Conservation (phyloP, 495 filamentous ascomycete genomes). For the Tuber borchii region DNA sequence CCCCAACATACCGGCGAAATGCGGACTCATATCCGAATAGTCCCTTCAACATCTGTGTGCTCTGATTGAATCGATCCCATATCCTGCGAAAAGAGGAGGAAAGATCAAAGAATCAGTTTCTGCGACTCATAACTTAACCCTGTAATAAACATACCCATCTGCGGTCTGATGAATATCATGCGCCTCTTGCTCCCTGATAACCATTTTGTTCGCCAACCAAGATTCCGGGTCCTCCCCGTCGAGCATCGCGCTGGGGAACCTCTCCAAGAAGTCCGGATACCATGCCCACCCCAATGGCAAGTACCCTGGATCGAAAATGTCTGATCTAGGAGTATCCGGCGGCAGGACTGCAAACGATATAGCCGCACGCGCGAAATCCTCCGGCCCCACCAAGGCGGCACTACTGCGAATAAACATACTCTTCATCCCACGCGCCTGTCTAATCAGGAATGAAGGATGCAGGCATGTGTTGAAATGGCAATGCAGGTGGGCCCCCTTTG, state of each 20-base stretch:
- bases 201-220: background rate
- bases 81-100: background rate
- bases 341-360: background rate
- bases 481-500: conserved; percentile 79
- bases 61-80: conserved; percentile 2
- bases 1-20: background rate
- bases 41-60: background rate
- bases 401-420: background rate
- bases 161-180: conserved; percentile 3
- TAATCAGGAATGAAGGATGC: background rate
- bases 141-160: background rate
- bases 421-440: background rate
- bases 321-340: background rate
- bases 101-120: background rate
- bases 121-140: background rate
- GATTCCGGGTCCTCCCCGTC: background rate
- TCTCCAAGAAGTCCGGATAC: background rate
- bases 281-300: background rate
- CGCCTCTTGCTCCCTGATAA: background rate
- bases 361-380: background rate
- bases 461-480: conserved; percentile 53
- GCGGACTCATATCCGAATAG: background rate
- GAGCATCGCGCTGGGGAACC: background rate
- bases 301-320: background rate
- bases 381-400: background rate